Conservation (phyloP, 768 basidiomycete genomes). For the Tylopilus intermedius region DNA sequence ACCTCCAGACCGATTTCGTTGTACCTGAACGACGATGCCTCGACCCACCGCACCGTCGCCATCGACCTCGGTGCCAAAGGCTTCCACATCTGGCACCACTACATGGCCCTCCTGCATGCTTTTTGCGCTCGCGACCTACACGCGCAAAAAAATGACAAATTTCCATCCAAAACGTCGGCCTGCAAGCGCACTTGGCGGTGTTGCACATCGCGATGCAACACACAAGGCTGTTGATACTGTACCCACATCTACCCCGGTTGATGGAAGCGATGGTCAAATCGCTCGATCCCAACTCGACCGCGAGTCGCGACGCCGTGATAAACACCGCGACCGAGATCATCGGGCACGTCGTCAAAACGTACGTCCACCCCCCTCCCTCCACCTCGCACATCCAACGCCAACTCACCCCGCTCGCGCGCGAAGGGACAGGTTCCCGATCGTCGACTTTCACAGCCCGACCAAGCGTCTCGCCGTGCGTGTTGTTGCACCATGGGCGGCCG, state of each 20-base stretch:
- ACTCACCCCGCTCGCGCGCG: too few relatives aligned
- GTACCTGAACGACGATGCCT: constrained; percentile 71
- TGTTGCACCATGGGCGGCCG: constrained; percentile 87
- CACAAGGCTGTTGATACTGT: constrained; percentile 75
- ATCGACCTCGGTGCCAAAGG: constrained; percentile 90
- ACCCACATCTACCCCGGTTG: constrained; percentile 75
- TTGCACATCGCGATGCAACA: constrained; percentile 79
- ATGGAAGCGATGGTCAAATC: constrained; percentile 97
- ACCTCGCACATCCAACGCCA: too few relatives aligned
- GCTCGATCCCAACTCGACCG: constrained; percentile 81
- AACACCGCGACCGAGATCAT: constrained; percentile 93
- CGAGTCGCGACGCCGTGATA: constrained; percentile 75
- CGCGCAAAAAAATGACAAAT: constrained; percentile 66
- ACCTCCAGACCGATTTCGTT: constrained; percentile 77
- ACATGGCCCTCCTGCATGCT: constrained; percentile 85
- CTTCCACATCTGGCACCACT: constrained; percentile 92
- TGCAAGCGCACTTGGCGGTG: constrained; percentile 79
- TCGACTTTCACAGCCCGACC: constrained; percentile 86
- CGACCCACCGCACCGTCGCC: constrained; percentile 63
- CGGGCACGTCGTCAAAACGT: constrained; percentile 93
- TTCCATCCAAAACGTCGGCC: constrained; percentile 59
- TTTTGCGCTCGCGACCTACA: constrained; percentile 71
- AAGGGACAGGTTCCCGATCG: constrained; percentile 68
- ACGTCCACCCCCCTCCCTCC: constrained; percentile 23
- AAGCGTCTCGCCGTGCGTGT: constrained; percentile 93